These are phyloP conservation scores for Cyamopsis tetragonoloba DNA, from an alignment of 306 rosid genomes.

Conservation along the genomic window DNA sequence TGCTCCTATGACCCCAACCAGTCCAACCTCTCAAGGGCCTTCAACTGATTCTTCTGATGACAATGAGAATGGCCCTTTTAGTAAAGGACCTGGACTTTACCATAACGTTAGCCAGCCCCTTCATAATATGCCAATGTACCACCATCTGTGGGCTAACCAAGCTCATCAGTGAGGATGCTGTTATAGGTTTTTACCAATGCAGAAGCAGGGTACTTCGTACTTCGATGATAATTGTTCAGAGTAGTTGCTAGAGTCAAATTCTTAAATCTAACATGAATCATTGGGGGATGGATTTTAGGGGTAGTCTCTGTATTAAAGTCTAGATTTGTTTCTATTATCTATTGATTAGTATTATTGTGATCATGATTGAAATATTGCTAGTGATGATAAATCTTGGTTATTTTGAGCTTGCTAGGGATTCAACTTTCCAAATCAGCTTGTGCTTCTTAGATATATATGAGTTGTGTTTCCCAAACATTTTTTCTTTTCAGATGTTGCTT, in stretches of 20 bases:
- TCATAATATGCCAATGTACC: slow-evolving; percentile 48
- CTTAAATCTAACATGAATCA: slow-evolving; percentile 34
- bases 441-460: background rate
- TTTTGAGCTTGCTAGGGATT: slow-evolving; percentile 7
- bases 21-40: slow-evolving; percentile 58
- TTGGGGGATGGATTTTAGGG: slow-evolving; percentile 24
- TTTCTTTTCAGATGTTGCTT: too few relatives aligned
- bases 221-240: slow-evolving; percentile 22
- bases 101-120: slow-evolving; percentile 44
- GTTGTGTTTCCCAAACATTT: background rate
- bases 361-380: slow-evolving; percentile 26
- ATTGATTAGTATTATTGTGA: slow-evolving; percentile 21
- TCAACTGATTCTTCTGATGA: slow-evolving; percentile 73
- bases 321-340: slow-evolving; percentile 17
- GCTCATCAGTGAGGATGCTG: slow-evolving; percentile 52
- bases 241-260: slow-evolving; percentile 32
- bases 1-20: slow-evolving; percentile 43
- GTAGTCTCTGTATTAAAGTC: slow-evolving; percentile 29
- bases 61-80: slow-evolving; percentile 50
- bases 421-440: background rate
- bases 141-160: slow-evolving; percentile 61
- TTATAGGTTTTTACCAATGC: slow-evolving; percentile 21
- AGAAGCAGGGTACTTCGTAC: slow-evolving; percentile 32
- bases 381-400: slow-evolving; percentile 26
- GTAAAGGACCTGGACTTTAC: slow-evolving; percentile 47